phyloP scores from a whole-genome alignment of 768 basidiomycete species.

The Agrocybe praecox region DNA sequence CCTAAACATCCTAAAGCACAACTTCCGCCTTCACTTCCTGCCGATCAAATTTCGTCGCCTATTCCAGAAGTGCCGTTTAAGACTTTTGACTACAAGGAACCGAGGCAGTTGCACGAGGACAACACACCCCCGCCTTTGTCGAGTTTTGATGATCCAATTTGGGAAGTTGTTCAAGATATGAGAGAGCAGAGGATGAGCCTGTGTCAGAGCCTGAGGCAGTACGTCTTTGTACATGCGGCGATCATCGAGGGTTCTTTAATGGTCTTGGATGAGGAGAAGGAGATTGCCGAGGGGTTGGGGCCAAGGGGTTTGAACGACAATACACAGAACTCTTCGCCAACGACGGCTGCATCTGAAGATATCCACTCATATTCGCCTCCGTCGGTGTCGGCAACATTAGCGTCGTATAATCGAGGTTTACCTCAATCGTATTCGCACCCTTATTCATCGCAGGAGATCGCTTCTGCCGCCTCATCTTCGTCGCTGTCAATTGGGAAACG shows the following conservation, averaged over 20 bases:
- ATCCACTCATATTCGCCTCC: constrained; percentile 1
- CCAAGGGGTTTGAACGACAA: neutral
- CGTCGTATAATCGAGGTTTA: no score
- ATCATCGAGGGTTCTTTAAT: constrained; percentile 80
- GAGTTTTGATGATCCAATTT: constrained; percentile 75
- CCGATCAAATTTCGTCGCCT: neutral
- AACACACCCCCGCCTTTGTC: constrained; percentile 62
- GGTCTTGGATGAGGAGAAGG: constrained; percentile 74
- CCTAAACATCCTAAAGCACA: neutral
- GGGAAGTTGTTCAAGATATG: constrained; percentile 88
- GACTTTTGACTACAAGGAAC: constrained; percentile 60
- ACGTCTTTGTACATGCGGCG: constrained; percentile 89
- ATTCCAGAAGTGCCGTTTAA: constrained; percentile 19
- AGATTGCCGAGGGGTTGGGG: constrained; percentile 22
- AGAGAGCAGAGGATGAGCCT: constrained; percentile 95
- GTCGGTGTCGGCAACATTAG: neutral
- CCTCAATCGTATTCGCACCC: constrained; percentile 8
- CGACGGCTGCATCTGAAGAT: constrained; percentile 3
- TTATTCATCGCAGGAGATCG: constrained; percentile 9
- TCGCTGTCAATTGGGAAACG: constrained; percentile 54
- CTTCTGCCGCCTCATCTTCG: constrained; percentile 28
- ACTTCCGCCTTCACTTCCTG: neutral
- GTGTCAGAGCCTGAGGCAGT: constrained; percentile 93
- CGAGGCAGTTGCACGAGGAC: constrained; percentile 57
- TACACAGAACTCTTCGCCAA: neutral